Base-by-base conservation (phyloP, 805 yeast genomes). In the Tetrapisispora nanseiensis region DNA sequence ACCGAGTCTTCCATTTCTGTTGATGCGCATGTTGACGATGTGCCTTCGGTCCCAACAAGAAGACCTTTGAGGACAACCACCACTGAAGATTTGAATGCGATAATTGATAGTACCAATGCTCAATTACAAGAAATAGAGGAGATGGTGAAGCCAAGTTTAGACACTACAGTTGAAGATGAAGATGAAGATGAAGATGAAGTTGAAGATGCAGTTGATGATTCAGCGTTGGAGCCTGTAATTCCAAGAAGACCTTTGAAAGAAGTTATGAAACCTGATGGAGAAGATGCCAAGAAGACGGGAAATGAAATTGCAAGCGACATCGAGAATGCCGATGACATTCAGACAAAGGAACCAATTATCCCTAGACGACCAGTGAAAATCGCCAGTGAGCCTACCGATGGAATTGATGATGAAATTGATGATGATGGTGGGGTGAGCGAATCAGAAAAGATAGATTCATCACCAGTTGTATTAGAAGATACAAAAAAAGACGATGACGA, bases 71-170 rank as follows among this genome's bases (percentile, higher is more conserved):
- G 40, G 24, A 31, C 29, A 10, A 43, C 35, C 6, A 43, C 51
- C 3, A 42, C 50, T 7, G 44, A 45, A 26, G 43, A 39, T 27
- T 40, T 49, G 9, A 42, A 49, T 23, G 42, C 37, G 23, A 24
- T 47, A 20, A 41, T 49, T 23, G 45, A 42, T 23, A 45, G 38
- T 36, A 47, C 51, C 6, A 43, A 33, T 35, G 41, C 44, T 3
- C 44, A 50, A 39, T 30, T 50, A 31, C 33, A 39, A 12, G 48
- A 50, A 40, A 47, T 49, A 43, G 40, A 47, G 32, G 34, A 35
- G 12, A 16, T 45, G 24, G 41, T 38, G 3, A 24, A 31, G 6
- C 28, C 28, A 18, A 21, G 12, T 30, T 19, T 30, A 26, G 22
- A 35, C 37, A 6, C 27, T 29, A 18, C 12, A n/a, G n/a, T 9